phyloP scores from a whole-genome alignment of 768 basidiomycete species.

The Tricholoma flavovirens region DNA sequence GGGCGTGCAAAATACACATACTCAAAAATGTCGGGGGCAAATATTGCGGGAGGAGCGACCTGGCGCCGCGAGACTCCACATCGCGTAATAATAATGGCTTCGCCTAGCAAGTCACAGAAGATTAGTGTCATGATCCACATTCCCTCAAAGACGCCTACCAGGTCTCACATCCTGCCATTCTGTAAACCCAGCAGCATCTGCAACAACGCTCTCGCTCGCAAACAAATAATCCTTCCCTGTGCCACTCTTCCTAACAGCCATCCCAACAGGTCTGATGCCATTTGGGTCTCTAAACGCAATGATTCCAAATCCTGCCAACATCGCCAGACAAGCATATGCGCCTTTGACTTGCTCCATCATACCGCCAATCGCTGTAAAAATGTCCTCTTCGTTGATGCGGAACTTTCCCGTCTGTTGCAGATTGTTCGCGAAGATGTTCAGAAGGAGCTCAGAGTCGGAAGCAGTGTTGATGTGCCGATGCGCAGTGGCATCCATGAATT shows the following conservation, averaged over 20 bases:
- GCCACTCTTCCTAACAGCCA: slow-evolving; percentile 60
- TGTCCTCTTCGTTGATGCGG: slow-evolving; percentile 99
- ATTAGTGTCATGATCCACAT: neutral
- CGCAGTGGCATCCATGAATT: slow-evolving; percentile 92
- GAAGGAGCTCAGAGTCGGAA: slow-evolving; percentile 93
- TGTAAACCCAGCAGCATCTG: slow-evolving; percentile 85
- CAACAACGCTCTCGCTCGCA: slow-evolving; percentile 94
- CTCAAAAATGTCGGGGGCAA: slow-evolving; percentile 98
- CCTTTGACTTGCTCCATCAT: slow-evolving; percentile 87
- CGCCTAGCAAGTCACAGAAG: slow-evolving; percentile 45
- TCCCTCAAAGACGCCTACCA: slow-evolving; percentile 38
- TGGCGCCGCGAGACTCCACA: slow-evolving; percentile 67
- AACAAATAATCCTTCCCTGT: slow-evolving; percentile 81
- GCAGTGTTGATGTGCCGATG: slow-evolving; percentile 99
- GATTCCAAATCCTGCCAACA: slow-evolving; percentile 98
- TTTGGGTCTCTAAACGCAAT: slow-evolving; percentile 98
- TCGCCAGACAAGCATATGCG: slow-evolving; percentile 96
- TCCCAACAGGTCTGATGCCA: slow-evolving; percentile 90
- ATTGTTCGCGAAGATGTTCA: slow-evolving; percentile 97
- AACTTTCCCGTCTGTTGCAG: slow-evolving; percentile 98
- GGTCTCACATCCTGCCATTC: slow-evolving; percentile 94
- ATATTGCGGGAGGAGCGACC: slow-evolving; percentile 62
- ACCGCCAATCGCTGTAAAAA: slow-evolving; percentile 88
- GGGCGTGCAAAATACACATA: slow-evolving; percentile 98
- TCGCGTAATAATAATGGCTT: slow-evolving; percentile 94